Base-by-base conservation (phyloP, 257 asterid genomes). In the Agastache rugosa region DNA sequence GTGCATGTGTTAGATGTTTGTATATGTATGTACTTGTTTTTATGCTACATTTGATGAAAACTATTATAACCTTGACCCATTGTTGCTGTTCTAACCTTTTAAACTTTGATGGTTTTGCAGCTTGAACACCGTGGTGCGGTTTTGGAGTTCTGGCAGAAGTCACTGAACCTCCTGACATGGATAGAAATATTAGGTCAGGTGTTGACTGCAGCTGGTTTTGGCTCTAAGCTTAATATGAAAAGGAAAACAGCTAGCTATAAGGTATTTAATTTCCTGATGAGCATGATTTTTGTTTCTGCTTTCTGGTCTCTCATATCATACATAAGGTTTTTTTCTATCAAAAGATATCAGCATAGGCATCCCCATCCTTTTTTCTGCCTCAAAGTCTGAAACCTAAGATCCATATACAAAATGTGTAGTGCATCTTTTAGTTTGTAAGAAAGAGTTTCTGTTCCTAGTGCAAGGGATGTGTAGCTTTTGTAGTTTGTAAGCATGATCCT, bases 141-240 rank as follows among this genome's bases (percentile, higher is more conserved):
- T 73, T 79, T 89, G 60, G 87, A 88, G 76, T 81, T 87, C 78
- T 92, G 99, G 98, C 85, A 80, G 71, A 83, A 82, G 78, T 86
- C 96, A n/a, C 77, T 95, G 81, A 95, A 90, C 83, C 90, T 88
- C 82, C 78, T 95, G 83, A 92, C 99, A 53, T 92, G 99, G 98
- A 80, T 89, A 62, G 99, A 95, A 82, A 89, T 95, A 86, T 71
- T 92, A 62, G 82, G 96, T 20, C 97, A 92, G 84, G 89, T 92
- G 44, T 81, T 89, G 61, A 83, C 83, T 81, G 89, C 96, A 6
- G 96, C 99, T 88, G 98, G 99, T 77, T 92, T 87, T 83, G 94
- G 99, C 77, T 89, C 96, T 58, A 89, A 87, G 79, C 78, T 61
- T 67, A 82, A 81, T 67, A 75, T 70, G 77, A 45, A 59, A 15